Base-by-base conservation (phyloP, 805 yeast species). In the Schizosaccharomyces osmophilus region DNA sequence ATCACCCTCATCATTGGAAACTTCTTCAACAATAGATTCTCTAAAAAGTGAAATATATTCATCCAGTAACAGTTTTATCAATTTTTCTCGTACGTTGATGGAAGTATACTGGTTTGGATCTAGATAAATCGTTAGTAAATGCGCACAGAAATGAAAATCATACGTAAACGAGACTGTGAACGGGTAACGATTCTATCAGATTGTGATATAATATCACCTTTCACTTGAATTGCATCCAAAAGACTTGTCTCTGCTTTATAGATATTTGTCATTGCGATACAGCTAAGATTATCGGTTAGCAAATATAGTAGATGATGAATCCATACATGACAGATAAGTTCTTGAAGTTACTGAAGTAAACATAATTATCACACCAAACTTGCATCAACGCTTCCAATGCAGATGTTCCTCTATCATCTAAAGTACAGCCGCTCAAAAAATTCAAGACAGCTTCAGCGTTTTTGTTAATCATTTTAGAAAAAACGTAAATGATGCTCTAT, bases 361-460 rank as follows among this genome's bases (percentile, higher is more conserved):
- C 90, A 70, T 87, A 89, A 1, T 87, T 78, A 31, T 79, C 80
- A 59, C 90, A 77, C 97, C 97, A 93, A 61, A 85, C 82, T 1
- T 83, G 82, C 61, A 90, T 69, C 1, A 87, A 79, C 2, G 77
- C 71, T 29, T 73, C 73, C 9, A 88, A 73, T 0, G 84, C 83
- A 31, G 75, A 67, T 45, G 26, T n/a, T 4, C 57, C 57, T 3
- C 48, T 62, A 1, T 59, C 64, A 31, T 62, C 42, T 43, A 62
- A 19, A 32, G 66, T 39, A 62, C 79, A 72, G 8, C 71, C 70
- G 24, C 75, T 72, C 61, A 90, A 75, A 62, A 87, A 82, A 48
- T 80, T 75, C 1, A 89, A 72, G 45, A 87, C 82, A 19, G 82
- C 82, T 6, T 70, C 70, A 0, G 93, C 82, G 48, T 88, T 81